phyloP scores from a whole-genome alignment of 225 moss, liverwort and hornwort species.

The Physcomitrium patens region DNA sequence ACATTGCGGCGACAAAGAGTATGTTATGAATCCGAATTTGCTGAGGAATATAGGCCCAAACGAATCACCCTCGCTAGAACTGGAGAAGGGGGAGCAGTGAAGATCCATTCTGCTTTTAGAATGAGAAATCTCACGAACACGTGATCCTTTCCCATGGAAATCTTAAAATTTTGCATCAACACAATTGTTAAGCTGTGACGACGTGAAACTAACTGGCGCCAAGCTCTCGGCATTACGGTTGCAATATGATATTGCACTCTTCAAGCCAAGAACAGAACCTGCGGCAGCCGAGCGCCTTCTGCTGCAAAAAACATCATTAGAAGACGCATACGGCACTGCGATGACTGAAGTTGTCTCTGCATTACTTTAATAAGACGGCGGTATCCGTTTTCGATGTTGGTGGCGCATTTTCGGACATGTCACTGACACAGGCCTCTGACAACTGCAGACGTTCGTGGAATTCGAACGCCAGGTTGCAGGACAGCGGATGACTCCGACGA shows the following conservation, averaged over 20 bases:
- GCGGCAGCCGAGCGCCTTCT: neutral
- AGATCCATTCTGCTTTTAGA: neutral
- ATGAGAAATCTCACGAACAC: slow-evolving; percentile 1
- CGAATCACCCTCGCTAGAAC: slow-evolving; percentile 1
- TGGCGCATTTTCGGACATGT: slow-evolving; percentile 30
- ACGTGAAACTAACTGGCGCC: slow-evolving; percentile 2
- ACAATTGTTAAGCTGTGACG: slow-evolving; percentile 26
- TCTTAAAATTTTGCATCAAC: slow-evolving; percentile 14
- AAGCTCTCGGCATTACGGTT: too few species aligned
- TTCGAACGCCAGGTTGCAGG: neutral
- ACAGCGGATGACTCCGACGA: neutral
- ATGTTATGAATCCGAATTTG: too few species aligned
- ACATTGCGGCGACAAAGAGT: neutral
- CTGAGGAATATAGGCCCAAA: neutral
- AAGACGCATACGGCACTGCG: neutral
- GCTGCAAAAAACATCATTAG: slow-evolving; percentile 29
- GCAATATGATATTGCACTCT: too few species aligned
- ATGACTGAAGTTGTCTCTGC: neutral
- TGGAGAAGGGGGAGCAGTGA: neutral
- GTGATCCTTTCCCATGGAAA: neutral
- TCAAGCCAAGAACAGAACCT: neutral
- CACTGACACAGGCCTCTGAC: slow-evolving; percentile 29
- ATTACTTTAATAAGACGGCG: slow-evolving; percentile 30
- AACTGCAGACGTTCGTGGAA: neutral
- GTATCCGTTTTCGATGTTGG: slow-evolving; percentile 31